phyloP scores from a whole-genome alignment of 108 stramenopile genomes.

The Discostella pseudostelligera region DNA sequence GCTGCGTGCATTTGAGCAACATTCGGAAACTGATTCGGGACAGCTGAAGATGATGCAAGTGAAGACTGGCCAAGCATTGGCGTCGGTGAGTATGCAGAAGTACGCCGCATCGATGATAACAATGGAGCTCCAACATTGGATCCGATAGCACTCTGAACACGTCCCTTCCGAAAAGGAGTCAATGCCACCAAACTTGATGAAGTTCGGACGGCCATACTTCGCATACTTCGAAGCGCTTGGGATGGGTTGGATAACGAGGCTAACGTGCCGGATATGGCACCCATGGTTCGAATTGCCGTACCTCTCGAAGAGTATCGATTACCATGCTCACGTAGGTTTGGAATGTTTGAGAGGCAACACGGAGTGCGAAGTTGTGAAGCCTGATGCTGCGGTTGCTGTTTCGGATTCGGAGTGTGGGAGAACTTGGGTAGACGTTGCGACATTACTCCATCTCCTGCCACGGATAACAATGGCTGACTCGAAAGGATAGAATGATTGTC shows the following conservation, averaged over 20 bases:
- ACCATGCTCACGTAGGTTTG: neutral
- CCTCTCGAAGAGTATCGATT: neutral
- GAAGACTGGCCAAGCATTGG: neutral
- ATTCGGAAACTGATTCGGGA: neutral
- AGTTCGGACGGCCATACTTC: conserved; percentile 3
- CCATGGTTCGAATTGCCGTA: neutral
- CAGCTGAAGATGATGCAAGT: conserved; percentile 1
- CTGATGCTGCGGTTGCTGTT: conserved; percentile 5
- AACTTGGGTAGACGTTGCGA: neutral
- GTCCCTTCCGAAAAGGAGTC: neutral
- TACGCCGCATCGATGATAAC: neutral
- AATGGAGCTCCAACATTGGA: neutral
- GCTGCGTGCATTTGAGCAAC: neutral
- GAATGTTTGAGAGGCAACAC: neutral
- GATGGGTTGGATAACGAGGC: neutral
- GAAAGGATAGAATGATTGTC: neutral
- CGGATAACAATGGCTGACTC: conserved; percentile 11
- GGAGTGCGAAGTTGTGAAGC: no score
- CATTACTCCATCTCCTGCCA: neutral
- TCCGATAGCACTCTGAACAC: neutral
- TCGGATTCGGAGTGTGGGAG: neutral
- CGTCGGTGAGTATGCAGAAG: neutral
- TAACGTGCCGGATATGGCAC: conserved; percentile 1
- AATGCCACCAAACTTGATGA: neutral
- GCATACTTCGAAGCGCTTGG: conserved; percentile 1